phyloP scores from a whole-genome alignment of 768 basidiomycete species.

The Coprinopsis marcescibilis region DNA sequence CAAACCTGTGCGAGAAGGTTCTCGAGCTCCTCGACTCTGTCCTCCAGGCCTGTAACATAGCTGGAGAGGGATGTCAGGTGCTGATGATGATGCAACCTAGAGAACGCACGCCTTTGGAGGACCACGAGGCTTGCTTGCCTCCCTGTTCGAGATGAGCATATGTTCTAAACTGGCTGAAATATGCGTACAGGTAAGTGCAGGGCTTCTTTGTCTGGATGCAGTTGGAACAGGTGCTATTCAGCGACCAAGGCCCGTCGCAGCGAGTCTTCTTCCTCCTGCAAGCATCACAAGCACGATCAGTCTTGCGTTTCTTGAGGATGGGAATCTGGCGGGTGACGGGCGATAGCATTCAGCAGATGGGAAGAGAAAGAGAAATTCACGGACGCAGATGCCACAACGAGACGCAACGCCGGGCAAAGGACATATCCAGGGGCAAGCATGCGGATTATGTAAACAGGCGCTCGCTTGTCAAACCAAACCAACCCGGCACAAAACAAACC shows the following conservation, averaged over 20 bases:
- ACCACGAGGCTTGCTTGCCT: conserved; percentile 58
- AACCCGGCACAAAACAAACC: no score
- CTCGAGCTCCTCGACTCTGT: conserved; percentile 52
- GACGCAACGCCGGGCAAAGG: no score
- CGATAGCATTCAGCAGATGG: conserved; percentile 1
- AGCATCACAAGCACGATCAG: conserved; percentile 54
- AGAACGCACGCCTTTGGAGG: conserved; percentile 60
- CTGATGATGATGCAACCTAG: conserved; percentile 1
- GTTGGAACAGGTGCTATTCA: conserved; percentile 50
- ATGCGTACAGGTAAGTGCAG: conserved; percentile 55
- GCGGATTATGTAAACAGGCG: no score
- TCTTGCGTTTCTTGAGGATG: conserved; percentile 35
- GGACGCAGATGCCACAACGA: conserved; percentile 5
- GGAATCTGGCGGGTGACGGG: background rate
- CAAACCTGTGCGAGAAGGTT: conserved; percentile 44
- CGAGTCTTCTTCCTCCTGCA: conserved; percentile 55
- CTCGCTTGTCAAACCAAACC: no score
- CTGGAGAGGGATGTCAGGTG: conserved; percentile 22
- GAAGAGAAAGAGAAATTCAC: background rate
- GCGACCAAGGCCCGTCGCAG: conserved; percentile 53
- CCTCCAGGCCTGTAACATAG: conserved; percentile 55
- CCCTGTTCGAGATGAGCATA: conserved; percentile 29
- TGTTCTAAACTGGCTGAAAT: background rate
- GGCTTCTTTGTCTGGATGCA: conserved; percentile 44
- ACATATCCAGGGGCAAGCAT: background rate